phyloP scores from a whole-genome alignment of 169 alveolate species.

The Plasmodium adleri region DNA sequence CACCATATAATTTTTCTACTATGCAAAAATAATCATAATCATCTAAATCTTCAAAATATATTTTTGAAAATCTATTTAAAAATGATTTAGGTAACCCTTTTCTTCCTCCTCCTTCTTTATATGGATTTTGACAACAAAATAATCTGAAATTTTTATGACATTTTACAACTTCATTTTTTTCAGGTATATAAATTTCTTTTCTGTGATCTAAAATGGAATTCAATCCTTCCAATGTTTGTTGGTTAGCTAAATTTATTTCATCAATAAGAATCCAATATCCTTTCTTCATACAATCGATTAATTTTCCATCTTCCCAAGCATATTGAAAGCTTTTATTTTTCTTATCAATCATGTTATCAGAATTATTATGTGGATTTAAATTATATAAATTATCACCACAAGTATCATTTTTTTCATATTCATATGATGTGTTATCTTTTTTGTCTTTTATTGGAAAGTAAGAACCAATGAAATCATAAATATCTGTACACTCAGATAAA shows the following conservation, averaged over 20 bases:
- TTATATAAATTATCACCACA: background rate
- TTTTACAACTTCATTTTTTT: conserved; percentile 92
- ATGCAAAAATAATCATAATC: conserved; percentile 90
- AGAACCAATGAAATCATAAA: conserved; percentile 94
- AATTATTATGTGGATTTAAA: background rate
- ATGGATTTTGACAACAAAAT: conserved; percentile 99
- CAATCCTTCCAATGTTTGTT: conserved; percentile 98
- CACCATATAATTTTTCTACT: conserved; percentile 84
- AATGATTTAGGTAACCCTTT: conserved; percentile 99
- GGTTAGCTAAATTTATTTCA: conserved; percentile 98
- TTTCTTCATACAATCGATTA: conserved; percentile 95
- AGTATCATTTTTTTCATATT: background rate
- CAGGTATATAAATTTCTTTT: conserved; percentile 97
- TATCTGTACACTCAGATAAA: conserved; percentile 97
- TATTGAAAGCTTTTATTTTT: conserved; percentile 44
- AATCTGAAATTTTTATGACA: conserved; percentile 97
- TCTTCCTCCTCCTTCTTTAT: conserved; percentile 97
- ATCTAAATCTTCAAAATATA: conserved; percentile 91
- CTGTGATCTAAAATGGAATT: conserved; percentile 99
- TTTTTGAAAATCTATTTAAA: conserved; percentile 97
- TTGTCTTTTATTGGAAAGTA: conserved; percentile 87
- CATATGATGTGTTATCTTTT: background rate
- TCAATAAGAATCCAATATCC: conserved; percentile 99
- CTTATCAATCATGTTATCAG: background rate
- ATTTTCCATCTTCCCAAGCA: conserved; percentile 98